Conservation (phyloP, 208 protist genomes). For the Trypanosoma caninum region DNA sequence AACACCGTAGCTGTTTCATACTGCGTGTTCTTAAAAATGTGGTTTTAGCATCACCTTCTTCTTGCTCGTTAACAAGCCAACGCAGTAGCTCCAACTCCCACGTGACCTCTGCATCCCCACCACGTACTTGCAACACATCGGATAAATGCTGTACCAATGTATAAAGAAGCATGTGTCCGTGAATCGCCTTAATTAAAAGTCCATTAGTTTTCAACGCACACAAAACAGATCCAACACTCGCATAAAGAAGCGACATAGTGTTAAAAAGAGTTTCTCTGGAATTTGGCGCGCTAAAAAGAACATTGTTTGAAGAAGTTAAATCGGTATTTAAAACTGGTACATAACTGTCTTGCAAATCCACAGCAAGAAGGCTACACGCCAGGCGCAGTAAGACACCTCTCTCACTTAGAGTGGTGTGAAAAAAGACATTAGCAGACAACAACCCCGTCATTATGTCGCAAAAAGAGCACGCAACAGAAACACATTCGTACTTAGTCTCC, state of each 20-base stretch:
- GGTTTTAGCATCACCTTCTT: background rate
- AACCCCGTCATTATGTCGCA: conserved; percentile 18
- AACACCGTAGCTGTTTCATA: background rate
- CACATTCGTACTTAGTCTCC: conserved; percentile 13
- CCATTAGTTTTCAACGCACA: conserved; percentile 7
- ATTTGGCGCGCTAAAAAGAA: background rate
- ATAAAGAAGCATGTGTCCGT: conserved; percentile 22
- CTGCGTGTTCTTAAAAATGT: background rate
- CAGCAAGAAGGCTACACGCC: conserved; percentile 21
- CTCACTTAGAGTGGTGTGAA: conserved; percentile 15
- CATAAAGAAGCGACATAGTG: background rate
- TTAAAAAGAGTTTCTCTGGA: background rate
- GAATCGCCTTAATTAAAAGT: conserved; percentile 16
- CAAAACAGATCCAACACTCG: conserved; percentile 4
- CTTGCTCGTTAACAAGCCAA: conserved; percentile 12
- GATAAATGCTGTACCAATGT: conserved; percentile 23
- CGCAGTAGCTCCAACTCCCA: conserved; percentile 20
- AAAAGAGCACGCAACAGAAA: conserved; percentile 20
- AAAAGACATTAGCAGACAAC: conserved; percentile 2
- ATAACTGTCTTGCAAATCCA: conserved; percentile 5
- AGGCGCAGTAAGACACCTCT: conserved; percentile 16
- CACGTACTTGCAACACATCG: background rate
- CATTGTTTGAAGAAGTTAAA: background rate
- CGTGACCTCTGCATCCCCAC: background rate
- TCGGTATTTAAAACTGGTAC: background rate